Evolutionary conservation across 2,329 filamentous ascomycete species (phyloP).

Genomic region (Phoma sp.): DNA sequence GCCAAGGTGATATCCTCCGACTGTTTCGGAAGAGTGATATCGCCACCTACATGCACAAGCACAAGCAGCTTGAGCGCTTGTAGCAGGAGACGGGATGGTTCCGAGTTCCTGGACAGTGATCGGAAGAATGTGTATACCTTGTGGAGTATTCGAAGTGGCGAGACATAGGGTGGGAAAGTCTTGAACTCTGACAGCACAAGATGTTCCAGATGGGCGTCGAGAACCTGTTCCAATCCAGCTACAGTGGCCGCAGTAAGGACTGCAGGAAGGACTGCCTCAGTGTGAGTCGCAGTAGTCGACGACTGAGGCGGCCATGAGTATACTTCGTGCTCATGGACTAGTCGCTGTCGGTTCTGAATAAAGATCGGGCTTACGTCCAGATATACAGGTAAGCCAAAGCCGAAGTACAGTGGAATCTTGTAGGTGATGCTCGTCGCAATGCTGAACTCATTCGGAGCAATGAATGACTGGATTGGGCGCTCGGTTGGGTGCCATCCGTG

Average conservation of each 20-base stretch:
- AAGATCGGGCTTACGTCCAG: slow-evolving; percentile 37
- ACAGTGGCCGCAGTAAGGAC: slow-evolving; percentile 34
- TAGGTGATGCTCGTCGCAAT: slow-evolving; percentile 29
- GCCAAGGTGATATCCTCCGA: slow-evolving; percentile 22
- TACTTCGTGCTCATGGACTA: slow-evolving; percentile 46
- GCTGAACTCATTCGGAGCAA: slow-evolving; percentile 26
- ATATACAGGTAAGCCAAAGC: slow-evolving; percentile 41
- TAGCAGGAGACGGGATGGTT: slow-evolving; percentile 35
- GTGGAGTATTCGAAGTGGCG: slow-evolving; percentile 42
- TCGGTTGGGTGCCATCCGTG: slow-evolving; percentile 48
- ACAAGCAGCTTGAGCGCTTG: slow-evolving; percentile 49
- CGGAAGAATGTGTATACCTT: slow-evolving; percentile 46
- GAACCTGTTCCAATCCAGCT: slow-evolving; percentile 24
- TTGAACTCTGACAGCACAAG: slow-evolving; percentile 44
- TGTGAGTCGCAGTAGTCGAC: slow-evolving; percentile 21
- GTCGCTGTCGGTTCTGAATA: slow-evolving; percentile 22
- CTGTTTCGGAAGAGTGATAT: slow-evolving; percentile 40
- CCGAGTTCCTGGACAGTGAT: slow-evolving; percentile 23
- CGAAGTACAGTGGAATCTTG: slow-evolving; percentile 43
- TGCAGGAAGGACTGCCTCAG: slow-evolving; percentile 46
- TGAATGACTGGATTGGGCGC: slow-evolving; percentile 36
- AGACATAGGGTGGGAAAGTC: slow-evolving; percentile 45
- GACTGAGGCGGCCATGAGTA: slow-evolving; percentile 47
- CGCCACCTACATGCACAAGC: slow-evolving; percentile 50
- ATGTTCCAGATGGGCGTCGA: slow-evolving; percentile 43